Evolutionary conservation across 2,329 filamentous ascomycete genomes (phyloP).

Genomic region (Penicillium sumatraense): DNA sequence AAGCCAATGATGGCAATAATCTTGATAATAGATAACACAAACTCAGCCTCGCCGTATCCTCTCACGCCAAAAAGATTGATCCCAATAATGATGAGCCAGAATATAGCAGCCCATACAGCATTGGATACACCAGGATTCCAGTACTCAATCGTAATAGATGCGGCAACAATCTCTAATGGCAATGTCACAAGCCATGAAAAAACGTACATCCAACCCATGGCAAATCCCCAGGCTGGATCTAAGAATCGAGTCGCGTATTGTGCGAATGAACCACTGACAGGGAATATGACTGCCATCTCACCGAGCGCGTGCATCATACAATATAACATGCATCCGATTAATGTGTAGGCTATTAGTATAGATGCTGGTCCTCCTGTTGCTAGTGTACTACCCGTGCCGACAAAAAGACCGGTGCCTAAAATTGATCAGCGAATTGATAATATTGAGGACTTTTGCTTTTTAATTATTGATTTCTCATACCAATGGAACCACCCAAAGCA

Average conservation of each 20-base stretch:
- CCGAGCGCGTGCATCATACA: slow-evolving; percentile 90
- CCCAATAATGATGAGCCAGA: slow-evolving; percentile 72
- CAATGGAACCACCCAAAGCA: slow-evolving; percentile 90
- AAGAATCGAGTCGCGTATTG: slow-evolving; percentile 93
- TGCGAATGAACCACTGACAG: slow-evolving; percentile 88
- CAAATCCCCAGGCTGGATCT: slow-evolving; percentile 89
- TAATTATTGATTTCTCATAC: slow-evolving; percentile 55
- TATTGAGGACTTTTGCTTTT: too few relatives aligned
- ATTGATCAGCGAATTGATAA: background rate
- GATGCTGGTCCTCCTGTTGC: slow-evolving; percentile 76
- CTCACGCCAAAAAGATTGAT: slow-evolving; percentile 91
- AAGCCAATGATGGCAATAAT: slow-evolving; percentile 85
- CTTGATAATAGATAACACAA: slow-evolving; percentile 84
- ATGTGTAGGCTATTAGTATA: slow-evolving; percentile 72
- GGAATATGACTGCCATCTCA: slow-evolving; percentile 88
- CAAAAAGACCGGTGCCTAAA: slow-evolving; percentile 79
- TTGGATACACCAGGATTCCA: slow-evolving; percentile 71
- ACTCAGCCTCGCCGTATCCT: slow-evolving; percentile 88
- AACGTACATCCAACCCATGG: slow-evolving; percentile 95
- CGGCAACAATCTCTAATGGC: slow-evolving; percentile 84
- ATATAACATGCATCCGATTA: slow-evolving; percentile 87
- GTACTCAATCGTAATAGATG: slow-evolving; percentile 80
- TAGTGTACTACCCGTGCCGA: slow-evolving; percentile 76
- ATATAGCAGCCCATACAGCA: slow-evolving; percentile 81
- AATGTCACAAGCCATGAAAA: slow-evolving; percentile 85